Evolutionary conservation across 148 eudicot genomes (phyloP).

Genomic region (Polygonum maritimum): DNA sequence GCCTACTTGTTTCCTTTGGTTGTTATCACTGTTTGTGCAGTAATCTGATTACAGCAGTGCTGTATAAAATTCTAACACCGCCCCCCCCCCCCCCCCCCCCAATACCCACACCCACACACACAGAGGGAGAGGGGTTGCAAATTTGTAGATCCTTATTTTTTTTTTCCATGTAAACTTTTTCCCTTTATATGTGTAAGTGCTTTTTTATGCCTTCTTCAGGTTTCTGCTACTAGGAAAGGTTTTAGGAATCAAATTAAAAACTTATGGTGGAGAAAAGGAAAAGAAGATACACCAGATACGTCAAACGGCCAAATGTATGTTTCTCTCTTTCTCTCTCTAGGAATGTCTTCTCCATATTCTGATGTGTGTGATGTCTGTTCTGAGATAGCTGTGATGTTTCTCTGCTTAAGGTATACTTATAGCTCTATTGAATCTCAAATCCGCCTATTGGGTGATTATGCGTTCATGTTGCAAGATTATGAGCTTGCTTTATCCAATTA

Average conservation of each 20-base stretch:
- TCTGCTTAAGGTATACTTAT: slow-evolving; percentile 71
- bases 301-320: slow-evolving; percentile 65
- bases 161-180: neutral
- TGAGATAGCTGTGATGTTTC: slow-evolving; percentile 20
- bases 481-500: slow-evolving; percentile 96
- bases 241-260: slow-evolving; percentile 97
- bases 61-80: too few species aligned
- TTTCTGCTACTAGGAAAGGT: slow-evolving; percentile 94
- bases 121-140: too few species aligned
- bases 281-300: slow-evolving; percentile 72
- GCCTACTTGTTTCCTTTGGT: neutral
- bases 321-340: neutral
- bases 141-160: neutral
- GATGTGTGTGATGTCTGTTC: neutral
- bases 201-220: slow-evolving; percentile 38
- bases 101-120: too few species aligned
- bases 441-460: slow-evolving; percentile 92
- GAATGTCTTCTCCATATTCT: neutral
- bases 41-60: too few species aligned
- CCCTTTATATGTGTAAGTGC: neutral
- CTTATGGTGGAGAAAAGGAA: slow-evolving; percentile 99
- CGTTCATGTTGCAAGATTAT: slow-evolving; percentile 92
- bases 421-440: slow-evolving; percentile 93
- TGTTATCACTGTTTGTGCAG: neutral
- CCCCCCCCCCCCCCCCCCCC: too few species aligned